Evolutionary conservation across 2,329 filamentous ascomycete genomes (phyloP), one percentile per base, ranked within the genome.

Genomic region (Rhexocercosporidium sp.): DNA sequence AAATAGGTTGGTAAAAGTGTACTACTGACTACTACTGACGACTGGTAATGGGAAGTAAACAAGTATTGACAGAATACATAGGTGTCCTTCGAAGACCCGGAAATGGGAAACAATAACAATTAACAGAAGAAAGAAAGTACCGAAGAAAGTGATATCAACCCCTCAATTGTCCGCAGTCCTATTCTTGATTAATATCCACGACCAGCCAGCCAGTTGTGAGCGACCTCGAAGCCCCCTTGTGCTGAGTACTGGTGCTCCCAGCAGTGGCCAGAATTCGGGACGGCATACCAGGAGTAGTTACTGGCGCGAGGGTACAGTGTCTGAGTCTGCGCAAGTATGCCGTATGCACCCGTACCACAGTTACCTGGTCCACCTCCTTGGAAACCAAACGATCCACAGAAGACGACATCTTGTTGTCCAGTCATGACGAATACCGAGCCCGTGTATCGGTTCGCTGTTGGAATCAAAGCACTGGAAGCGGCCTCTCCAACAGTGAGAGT

Each of bases 401-500:
- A 71, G 1, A 72, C 51, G 2, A 49, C 59, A 37, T 72, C 70
- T 46, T 68, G 44, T 29, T 71, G 51, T 29, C 69, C 71, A 11
- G 64, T 70, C 8, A 71, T 66, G 3, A 71, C 63, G 34, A 67
- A 65, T 6, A 73, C 65, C 16, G 66, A 60, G 6, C 66, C 64
- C 1, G 62, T 69, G 59, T 70, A 69, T 12, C 31, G n/a, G 20
- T 44, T 44, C 5, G 69, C 69, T 6, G 61, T 49, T 5, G 59
- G 44, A 5, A 70, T 57, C 11, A 68, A 44, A 39, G 59, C 49
- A 22, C 59, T 65, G 1, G 67, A 70, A 12, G 65, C 62, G 4
- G 60, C 64, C 64, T 72, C 72, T 9, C 70, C 71, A 14, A 68
- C 18, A 7, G 71, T 67, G 34, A 72, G 59, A 6, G 65, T 69